These are phyloP conservation scores for Picea glauca DNA, from an alignment of 75 land plant species.

Conservation along the genomic window DNA sequence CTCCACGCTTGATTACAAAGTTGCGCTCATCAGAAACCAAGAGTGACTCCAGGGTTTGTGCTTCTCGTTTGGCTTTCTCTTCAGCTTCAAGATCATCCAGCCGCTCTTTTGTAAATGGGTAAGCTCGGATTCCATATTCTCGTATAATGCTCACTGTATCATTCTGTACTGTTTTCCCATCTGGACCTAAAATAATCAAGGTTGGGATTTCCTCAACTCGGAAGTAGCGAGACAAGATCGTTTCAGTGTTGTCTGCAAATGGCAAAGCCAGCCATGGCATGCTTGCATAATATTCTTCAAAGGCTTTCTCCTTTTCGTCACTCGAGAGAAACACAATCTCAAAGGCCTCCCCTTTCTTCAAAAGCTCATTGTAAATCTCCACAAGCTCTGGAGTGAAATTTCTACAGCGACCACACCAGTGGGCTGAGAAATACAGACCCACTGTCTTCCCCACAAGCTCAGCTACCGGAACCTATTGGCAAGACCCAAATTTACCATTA, in stretches of 20 bases:
- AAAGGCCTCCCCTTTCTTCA: conserved; percentile 16
- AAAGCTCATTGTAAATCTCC: conserved; percentile 24
- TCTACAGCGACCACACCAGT: conserved; percentile 14
- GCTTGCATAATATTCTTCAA: conserved; percentile 14
- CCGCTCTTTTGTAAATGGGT: conserved; percentile 27
- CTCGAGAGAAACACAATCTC: conserved; percentile 29
- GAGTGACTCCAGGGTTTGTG: conserved; percentile 21
- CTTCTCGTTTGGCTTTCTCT: conserved; percentile 14
- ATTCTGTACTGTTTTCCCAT: conserved; percentile 26
- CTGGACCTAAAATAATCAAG: conserved; percentile 24
- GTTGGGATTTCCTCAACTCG: conserved; percentile 21
- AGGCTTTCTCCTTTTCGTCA: conserved; percentile 21
- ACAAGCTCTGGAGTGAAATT: not conserved
- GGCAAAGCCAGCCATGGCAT: conserved; percentile 40
- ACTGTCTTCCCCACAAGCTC: conserved; percentile 45
- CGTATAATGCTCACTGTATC: conserved; percentile 7
- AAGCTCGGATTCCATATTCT: conserved; percentile 18
- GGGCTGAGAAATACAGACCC: conserved; percentile 47
- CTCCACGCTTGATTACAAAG: conserved; percentile 18
- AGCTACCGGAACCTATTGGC: conserved; percentile 23
- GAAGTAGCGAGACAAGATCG: conserved; percentile 21
- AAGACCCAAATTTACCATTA: not conserved
- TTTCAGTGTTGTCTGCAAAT: conserved; percentile 11
- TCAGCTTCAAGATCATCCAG: conserved; percentile 18
- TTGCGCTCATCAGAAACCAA: conserved; percentile 16